phyloP scores from a whole-genome alignment of 1,284 basidiomycete species.

The Ustilago shanxiensis region DNA sequence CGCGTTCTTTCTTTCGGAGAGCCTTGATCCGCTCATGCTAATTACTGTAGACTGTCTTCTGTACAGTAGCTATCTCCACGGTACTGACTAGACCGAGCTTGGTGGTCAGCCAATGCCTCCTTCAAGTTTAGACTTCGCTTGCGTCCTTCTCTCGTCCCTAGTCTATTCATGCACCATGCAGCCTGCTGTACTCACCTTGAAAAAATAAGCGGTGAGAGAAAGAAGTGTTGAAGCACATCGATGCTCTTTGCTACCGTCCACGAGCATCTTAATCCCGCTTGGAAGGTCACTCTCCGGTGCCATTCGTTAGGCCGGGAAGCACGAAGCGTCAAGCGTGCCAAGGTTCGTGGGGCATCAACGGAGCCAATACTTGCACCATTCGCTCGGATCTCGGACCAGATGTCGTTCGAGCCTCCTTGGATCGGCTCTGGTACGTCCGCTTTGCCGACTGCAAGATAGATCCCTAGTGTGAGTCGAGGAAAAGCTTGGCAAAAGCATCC shows the following conservation, averaged over 20 bases:
- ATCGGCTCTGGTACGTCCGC: conserved; percentile 17
- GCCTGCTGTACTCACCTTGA: neutral
- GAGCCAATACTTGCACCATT: neutral
- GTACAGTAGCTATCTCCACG: too few species aligned
- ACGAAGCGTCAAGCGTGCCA: neutral
- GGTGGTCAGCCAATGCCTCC: neutral
- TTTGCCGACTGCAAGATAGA: conserved; percentile 7
- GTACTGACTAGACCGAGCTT: neutral
- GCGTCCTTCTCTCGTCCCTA: conserved; percentile 1
- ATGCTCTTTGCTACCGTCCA: neutral
- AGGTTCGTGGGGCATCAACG: neutral
- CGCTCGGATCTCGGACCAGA: neutral
- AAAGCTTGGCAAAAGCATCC: conserved; percentile 10
- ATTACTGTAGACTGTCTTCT: too few species aligned
- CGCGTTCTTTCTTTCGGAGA: neutral
- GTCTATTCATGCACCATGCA: conserved; percentile 14
- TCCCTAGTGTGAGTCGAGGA: neutral
- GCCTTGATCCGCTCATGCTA: neutral
- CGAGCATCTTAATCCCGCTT: neutral
- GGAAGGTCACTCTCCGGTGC: neutral
- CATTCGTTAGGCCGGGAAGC: neutral
- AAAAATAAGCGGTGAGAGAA: neutral
- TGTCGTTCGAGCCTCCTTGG: neutral
- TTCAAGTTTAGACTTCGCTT: neutral
- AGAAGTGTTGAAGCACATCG: neutral